These are phyloP conservation scores for Apocynum venetum DNA, from an alignment of 257 asterid species.

Conservation along the genomic window DNA sequence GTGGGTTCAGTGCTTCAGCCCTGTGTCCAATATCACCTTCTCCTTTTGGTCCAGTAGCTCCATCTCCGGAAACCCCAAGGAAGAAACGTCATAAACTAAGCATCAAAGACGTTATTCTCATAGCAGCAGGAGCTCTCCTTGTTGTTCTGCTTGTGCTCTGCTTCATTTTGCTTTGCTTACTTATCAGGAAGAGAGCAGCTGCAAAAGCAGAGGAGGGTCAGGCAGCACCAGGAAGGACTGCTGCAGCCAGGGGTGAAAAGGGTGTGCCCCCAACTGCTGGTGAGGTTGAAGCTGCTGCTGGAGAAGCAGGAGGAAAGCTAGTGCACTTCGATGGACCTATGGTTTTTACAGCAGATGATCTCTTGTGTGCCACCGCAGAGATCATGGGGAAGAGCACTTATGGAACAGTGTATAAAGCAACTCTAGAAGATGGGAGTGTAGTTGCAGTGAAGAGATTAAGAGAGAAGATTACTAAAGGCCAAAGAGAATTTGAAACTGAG, in stretches of 20 bases:
- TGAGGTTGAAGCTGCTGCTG: constrained; percentile 47
- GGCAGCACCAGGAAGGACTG: constrained; percentile 16
- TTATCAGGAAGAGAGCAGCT: constrained; percentile 52
- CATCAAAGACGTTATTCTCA: constrained; percentile 67
- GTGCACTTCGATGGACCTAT: constrained; percentile 87
- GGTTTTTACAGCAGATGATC: constrained; percentile 84
- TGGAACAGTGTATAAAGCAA: constrained; percentile 88
- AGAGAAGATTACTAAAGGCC: constrained; percentile 83
- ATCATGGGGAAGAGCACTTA: constrained; percentile 95
- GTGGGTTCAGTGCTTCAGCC: constrained; percentile 63
- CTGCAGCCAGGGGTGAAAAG: constrained; percentile 31
- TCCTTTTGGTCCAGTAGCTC: constrained; percentile 29
- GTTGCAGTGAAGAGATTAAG: constrained; percentile 96
- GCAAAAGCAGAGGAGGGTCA: constrained; percentile 30
- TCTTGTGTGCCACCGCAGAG: constrained; percentile 91
- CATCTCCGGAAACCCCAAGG: constrained; percentile 22
- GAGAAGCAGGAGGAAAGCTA: constrained; percentile 89
- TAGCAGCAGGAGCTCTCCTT: constrained; percentile 69
- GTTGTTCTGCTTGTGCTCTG: constrained; percentile 52
- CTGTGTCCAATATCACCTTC: constrained; percentile 50
- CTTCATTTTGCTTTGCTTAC: constrained; percentile 53
- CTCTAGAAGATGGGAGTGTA: constrained; percentile 82
- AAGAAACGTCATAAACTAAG: constrained; percentile 40
- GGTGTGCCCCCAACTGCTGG: constrained; percentile 37
- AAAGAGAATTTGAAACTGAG: constrained; percentile 78